Evolutionary conservation across 208 protist species (phyloP), one percentile per base, ranked within the genome.

Genomic region (Trypanosoma theileri): DNA sequence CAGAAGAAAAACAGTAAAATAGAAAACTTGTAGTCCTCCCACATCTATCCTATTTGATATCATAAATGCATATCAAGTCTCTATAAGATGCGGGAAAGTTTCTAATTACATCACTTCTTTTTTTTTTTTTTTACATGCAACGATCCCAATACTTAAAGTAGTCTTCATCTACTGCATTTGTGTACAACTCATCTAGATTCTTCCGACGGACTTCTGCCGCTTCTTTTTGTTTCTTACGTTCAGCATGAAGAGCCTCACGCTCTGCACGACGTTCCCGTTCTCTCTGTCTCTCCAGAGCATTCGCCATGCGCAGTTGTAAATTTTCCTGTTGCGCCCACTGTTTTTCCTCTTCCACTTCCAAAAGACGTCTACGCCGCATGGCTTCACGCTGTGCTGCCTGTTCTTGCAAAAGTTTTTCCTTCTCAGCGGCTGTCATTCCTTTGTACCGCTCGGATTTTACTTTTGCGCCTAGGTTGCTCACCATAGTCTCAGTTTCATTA

Each of bases 71-170:
- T 35, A 1, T 35, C 1, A 35, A 35, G 28, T 6, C 6, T 35
- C 28, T 35, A 35, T 8, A 1, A 35, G 28, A 35, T 6, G 28
- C 28, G 28, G 28, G 28, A 35, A 6, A 35, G n/a, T 6, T 35
- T 35, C 28, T 35, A 35, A 35, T 44, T 42, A 3, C 31, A n/a
- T 28, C 11, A n/a, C 3, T 26, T 64, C 52, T 59, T 59, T 71
- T 71, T 67, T 64, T 19, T 55, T 31, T 22, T 42, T 62, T 54
- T 69, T 87, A 95, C 79, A 89, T 73, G 57, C 85, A 92, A 7
- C 77, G 71, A 68, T 91, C 86, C 89, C 86, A 97, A 72, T 91
- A 86, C 81, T 97, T 94, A 81, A 86, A 97, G 73, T 95, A 97
- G 76, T 97, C 88, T 69, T 97, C 92, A 66, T 93, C 90, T 42